Conservation (phyloP, 345 rosid genomes). For the Reutealis trisperma region DNA sequence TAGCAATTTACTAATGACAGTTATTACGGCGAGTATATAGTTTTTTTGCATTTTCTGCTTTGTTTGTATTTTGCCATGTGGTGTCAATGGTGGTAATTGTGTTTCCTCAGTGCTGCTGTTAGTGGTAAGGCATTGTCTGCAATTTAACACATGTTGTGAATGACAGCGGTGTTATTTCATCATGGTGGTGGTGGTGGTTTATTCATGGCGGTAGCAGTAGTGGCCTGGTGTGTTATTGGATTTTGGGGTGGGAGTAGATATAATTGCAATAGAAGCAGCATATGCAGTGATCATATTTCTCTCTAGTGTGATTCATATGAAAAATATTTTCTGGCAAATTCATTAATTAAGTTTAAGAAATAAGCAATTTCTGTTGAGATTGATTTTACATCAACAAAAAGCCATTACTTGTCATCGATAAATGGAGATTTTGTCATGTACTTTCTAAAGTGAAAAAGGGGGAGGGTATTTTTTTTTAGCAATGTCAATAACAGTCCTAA, state of each 20-base stretch:
- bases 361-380: no score
- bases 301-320: neutral
- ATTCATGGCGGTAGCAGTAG: neutral
- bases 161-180: neutral
- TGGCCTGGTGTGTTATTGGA: neutral
- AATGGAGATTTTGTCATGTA: neutral
- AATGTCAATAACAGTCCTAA: no score
- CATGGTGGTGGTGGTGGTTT: neutral
- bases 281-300: neutral
- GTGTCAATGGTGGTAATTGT: neutral
- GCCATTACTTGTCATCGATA: neutral
- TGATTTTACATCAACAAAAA: no score
- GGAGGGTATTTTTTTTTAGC: neutral
- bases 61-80: neutral
- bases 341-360: no score
- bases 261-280: neutral
- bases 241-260: no score
- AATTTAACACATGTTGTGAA: neutral
- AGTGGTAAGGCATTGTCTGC: neutral
- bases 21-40: neutral
- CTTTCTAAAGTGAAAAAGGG: neutral
- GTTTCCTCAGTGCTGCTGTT: no score
- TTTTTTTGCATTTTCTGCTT: neutral
- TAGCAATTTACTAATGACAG: no score
- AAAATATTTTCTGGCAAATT: no score